Evolutionary conservation across 2,329 filamentous ascomycete species (phyloP), one percentile per base, ranked within the genome.

Genomic region (Aspergillus udagawae): DNA sequence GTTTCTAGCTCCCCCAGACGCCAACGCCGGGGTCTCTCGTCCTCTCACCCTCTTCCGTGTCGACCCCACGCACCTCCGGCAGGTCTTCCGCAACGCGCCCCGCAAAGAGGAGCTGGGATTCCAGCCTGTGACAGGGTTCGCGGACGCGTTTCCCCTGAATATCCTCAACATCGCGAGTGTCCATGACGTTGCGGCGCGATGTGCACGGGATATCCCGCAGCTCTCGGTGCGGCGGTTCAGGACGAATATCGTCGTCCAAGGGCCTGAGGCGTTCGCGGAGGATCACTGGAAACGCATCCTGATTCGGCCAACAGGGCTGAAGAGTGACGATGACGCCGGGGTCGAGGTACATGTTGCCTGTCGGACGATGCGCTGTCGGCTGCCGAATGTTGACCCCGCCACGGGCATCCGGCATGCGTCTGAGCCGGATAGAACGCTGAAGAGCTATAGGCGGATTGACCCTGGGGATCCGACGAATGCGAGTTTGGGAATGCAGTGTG

Each of bases 141-240:
- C 80, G 42, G 84, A 86, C 62, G 80, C 83, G 1, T 86, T 86
- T 59, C 83, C 83, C 0, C 70, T 86, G 4, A 80, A 85, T 53
- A 73, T 86, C 4, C 69, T 85, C 49, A 83, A 79, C 49, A 67
- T 86, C 17, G 75, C 82, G 17, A 83, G 81, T 44, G 76, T 85
- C 12, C 78, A 77, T 5, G 78, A 83, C 27, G 73, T 85, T 4
- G 79, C 78, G 7, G 66, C 65, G 3, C 71, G 73, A 12, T 74
- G 84, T 4, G 65, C 60, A 25, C 61, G 64, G 6, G 71, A 70
- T 3, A 70, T 74, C 14, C 77, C 76, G 0, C 67, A 69, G 1
- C 71, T 86, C 35, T 78, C 79, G 52, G 78, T 80, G n/a, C 69
- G 79, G 5, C 78, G 83, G 14, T 86, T 85, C 64, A 76, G 84